Conservation (phyloP, 129 eudicot species). For the Ambrosia trifida region DNA sequence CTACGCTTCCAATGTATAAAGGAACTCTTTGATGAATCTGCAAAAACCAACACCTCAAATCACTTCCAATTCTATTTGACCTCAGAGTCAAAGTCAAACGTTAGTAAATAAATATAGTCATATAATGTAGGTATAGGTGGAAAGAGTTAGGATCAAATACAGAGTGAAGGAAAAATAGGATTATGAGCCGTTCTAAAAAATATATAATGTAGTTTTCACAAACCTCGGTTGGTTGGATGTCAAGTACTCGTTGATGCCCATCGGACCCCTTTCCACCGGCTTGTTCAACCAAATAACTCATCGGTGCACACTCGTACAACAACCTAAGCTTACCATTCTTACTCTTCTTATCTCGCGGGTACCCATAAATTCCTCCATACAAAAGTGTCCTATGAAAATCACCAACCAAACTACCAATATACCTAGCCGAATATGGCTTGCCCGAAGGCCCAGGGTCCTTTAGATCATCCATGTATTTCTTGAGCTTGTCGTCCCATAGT, state of each 20-base stretch:
- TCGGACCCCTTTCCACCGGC: conserved; percentile 99
- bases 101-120: too few relatives aligned
- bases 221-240: conserved; percentile 89
- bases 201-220: not conserved
- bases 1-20: conserved; percentile 81
- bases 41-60: conserved; percentile 19
- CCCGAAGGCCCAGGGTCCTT: conserved; percentile 95
- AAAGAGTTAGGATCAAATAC: too few relatives aligned
- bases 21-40: conserved; percentile 99
- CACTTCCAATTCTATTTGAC: not conserved
- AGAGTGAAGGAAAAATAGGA: too few relatives aligned
- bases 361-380: conserved; percentile 97
- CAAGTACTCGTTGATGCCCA: conserved; percentile 80
- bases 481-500: conserved; percentile 91
- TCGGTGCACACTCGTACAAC: conserved; percentile 95
- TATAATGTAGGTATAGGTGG: too few relatives aligned
- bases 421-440: conserved; percentile 90
- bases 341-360: conserved; percentile 83
- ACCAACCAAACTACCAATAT: conserved; percentile 94
- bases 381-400: conserved; percentile 84
- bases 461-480: conserved; percentile 82
- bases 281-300: conserved; percentile 95
- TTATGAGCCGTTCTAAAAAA: too few relatives aligned
- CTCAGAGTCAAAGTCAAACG: not conserved
- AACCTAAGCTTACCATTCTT: conserved; percentile 94